These are phyloP conservation scores for Sicyos edulis DNA, from an alignment of 306 rosid species.

Conservation along the genomic window DNA sequence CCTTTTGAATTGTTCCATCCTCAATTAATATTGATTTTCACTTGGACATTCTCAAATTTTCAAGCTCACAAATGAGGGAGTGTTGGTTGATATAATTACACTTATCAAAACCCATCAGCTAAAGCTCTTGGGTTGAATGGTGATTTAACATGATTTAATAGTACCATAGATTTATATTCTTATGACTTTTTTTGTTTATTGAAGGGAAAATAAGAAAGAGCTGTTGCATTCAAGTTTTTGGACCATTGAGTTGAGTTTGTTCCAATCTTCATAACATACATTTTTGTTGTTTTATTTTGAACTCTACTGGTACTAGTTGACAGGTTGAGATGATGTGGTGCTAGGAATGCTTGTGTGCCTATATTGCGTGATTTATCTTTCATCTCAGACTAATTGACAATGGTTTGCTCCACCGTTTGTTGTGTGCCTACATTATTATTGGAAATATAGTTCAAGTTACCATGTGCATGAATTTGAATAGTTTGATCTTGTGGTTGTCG, in stretches of 20 bases:
- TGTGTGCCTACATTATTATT: neutral
- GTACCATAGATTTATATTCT: neutral
- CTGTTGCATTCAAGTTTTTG: neutral
- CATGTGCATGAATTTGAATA: neutral
- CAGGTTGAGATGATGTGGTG: conserved; percentile 12
- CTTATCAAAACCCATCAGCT: no score
- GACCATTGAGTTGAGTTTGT: neutral
- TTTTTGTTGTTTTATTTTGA: neutral
- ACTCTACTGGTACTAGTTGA: conserved; percentile 1
- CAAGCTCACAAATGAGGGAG: no score
- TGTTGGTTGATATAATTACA: no score
- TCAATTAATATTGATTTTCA: no score
- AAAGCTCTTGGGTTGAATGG: no score
- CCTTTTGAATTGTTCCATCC: no score
- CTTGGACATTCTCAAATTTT: no score
- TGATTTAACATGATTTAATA: no score
- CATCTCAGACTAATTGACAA: neutral
- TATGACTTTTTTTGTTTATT: conserved; percentile 4
- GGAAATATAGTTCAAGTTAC: conserved; percentile 6
- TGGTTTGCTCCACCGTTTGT: neutral
- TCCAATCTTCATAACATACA: neutral
- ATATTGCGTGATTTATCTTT: conserved; percentile 8
- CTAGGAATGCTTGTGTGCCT: conserved; percentile 1
- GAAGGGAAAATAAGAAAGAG: neutral
- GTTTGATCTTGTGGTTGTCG: neutral